Conservation (phyloP, 2,329 filamentous ascomycete species). For the Cercospora nicotianae region DNA sequence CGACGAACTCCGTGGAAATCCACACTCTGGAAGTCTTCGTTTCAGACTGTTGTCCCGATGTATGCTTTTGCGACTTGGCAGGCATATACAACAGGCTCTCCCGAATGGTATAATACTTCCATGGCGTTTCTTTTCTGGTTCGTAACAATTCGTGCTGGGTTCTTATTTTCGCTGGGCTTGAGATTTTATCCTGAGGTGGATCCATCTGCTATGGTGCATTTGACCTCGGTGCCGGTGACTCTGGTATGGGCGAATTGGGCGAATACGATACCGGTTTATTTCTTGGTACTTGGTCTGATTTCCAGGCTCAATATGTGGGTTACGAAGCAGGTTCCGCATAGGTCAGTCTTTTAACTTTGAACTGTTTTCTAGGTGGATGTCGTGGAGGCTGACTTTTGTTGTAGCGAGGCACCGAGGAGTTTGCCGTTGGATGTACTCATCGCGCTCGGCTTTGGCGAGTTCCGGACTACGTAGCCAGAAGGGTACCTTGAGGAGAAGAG, state of each 20-base stretch:
- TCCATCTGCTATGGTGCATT: not conserved
- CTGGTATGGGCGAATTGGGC: not conserved
- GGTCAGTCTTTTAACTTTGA: no score
- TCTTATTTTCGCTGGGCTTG: not conserved
- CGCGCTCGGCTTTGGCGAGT: not conserved
- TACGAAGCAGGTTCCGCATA: not conserved
- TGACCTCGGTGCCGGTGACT: not conserved
- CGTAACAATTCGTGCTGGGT: not conserved
- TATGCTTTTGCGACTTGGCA: not conserved
- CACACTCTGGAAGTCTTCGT: not conserved
- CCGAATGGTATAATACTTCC: not conserved
- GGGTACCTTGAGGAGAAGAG: not conserved
- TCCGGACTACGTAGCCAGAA: not conserved
- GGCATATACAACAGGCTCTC: not conserved
- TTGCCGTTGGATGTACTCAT: not conserved
- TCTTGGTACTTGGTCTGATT: not conserved
- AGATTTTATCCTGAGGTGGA: not conserved
- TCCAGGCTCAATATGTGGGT: not conserved
- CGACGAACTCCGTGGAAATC: not conserved
- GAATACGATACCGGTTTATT: not conserved
- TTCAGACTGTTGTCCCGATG: not conserved
- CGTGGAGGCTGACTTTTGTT: not conserved
- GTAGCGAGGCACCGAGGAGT: not conserved
- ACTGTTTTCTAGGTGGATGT: no score
- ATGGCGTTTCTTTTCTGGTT: not conserved